These are phyloP conservation scores for Colletotrichum siamense DNA, from an alignment of 2,329 filamentous ascomycete species.

Conservation along the genomic window DNA sequence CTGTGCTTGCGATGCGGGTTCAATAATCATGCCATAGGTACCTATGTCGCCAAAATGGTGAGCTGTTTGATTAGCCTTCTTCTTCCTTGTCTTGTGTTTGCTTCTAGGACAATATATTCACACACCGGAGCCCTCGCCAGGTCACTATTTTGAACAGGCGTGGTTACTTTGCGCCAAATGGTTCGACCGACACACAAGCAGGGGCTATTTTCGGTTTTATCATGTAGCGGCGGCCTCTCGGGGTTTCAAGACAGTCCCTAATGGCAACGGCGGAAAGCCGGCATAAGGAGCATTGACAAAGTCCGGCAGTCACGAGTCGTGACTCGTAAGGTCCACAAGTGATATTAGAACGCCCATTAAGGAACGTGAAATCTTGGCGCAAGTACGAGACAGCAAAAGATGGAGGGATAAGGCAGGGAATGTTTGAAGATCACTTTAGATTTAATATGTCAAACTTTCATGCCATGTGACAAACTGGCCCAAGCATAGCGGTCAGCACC, in stretches of 20 bases:
- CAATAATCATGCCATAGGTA: not conserved
- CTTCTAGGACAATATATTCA: not conserved
- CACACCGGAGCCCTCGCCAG: not conserved
- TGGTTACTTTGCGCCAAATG: not conserved
- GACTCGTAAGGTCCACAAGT: not conserved
- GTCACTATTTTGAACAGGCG: not conserved
- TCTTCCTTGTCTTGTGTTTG: not conserved
- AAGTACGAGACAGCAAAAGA: not conserved
- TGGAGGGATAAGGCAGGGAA: not conserved
- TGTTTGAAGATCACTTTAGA: not conserved
- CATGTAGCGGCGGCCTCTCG: not conserved
- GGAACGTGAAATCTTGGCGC: not conserved
- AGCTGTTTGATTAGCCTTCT: fast-evolving
- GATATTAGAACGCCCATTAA: not conserved
- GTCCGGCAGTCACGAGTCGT: not conserved
- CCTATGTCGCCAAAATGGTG: not conserved
- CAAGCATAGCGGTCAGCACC: not conserved
- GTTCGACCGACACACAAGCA: not conserved
- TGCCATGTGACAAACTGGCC: not conserved
- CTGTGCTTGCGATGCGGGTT: not conserved
- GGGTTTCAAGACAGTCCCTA: not conserved
- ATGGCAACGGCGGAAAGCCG: not conserved
- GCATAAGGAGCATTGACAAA: not conserved
- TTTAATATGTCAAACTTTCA: not conserved
- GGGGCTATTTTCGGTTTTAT: not conserved